Evolutionary conservation across 495 filamentous ascomycete genomes (phyloP).

Genomic region (Hypoxylon lenormandii): DNA sequence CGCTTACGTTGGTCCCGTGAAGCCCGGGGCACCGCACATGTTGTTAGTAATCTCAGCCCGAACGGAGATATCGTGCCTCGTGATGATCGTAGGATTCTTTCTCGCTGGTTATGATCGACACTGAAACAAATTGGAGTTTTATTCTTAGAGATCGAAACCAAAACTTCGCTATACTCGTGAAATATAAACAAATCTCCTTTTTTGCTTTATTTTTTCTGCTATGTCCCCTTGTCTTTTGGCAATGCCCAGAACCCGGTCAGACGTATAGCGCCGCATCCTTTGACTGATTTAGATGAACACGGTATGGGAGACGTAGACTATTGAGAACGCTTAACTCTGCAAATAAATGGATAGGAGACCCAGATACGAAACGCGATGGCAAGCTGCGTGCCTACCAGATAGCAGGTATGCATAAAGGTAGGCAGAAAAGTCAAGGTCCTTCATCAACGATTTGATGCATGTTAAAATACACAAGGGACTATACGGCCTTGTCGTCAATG

Average conservation of each 20-base stretch:
- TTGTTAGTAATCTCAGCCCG: slow-evolving; percentile 25
- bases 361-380: background rate
- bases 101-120: no score
- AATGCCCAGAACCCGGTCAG: background rate
- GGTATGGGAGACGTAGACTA: background rate
- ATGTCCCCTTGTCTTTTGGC: background rate
- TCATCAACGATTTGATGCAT: background rate
- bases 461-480: background rate
- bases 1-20: slow-evolving; percentile 28
- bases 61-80: slow-evolving; percentile 13
- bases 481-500: background rate
- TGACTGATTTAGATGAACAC: slow-evolving; percentile 1
- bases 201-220: background rate
- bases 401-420: background rate
- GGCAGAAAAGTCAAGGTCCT: background rate
- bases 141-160: background rate
- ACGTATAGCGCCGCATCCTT: background rate
- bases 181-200: background rate
- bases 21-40: slow-evolving; percentile 18
- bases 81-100: no score
- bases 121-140: no score
- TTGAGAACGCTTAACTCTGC: background rate
- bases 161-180: background rate
- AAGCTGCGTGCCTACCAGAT: background rate
- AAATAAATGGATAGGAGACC: background rate